Percentiles rank a stretch among this genome's conserved stretches.
Evolutionary conservation across 148 eudicot species (phyloP).

Genomic region (Rhododendron vialii): DNA sequence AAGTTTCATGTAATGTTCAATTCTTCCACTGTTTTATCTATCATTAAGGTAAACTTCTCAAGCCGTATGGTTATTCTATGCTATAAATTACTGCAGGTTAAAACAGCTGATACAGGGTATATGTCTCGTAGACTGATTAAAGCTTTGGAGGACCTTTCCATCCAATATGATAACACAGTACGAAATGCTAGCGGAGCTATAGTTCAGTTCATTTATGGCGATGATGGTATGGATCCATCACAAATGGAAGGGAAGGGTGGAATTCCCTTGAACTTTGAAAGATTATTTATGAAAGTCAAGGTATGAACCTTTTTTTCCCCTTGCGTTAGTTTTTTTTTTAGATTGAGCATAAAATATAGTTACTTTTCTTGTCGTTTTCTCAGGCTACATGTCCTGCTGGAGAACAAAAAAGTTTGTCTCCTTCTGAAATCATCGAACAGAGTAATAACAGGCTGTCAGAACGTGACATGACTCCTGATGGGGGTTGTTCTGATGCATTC

Average conservation of each 20-base stretch:
- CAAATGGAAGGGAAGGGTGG: constrained; percentile 96
- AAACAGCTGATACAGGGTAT: constrained; percentile 99
- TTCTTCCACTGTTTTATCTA: background rate
- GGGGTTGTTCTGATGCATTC: constrained; percentile 61
- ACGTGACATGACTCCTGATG: constrained; percentile 42
- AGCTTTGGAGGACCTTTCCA: constrained; percentile 79
- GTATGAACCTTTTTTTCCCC: constrained; percentile 20
- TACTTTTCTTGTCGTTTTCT: constrained; percentile 2
- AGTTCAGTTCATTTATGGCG: constrained; percentile 84
- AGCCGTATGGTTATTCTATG: background rate
- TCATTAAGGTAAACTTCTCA: background rate
- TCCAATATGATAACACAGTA: constrained; percentile 86
- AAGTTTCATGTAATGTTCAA: background rate
- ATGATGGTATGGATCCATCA: constrained; percentile 96
- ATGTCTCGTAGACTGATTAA: constrained; percentile 98
- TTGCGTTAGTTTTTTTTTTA: background rate
- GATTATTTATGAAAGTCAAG: constrained; percentile 77
- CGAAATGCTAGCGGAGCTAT: constrained; percentile 79
- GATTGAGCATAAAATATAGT: constrained; percentile 1
- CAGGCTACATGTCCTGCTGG: constrained; percentile 92
- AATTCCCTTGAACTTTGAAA: constrained; percentile 70
- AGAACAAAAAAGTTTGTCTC: constrained; percentile 37
- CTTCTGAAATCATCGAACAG: constrained; percentile 40
- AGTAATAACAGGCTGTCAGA: constrained; percentile 45
- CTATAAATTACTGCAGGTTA: constrained; percentile 55